These are phyloP conservation scores for Rhododendron williamsianum DNA, from an alignment of 148 eudicot species.

Conservation along the genomic window DNA sequence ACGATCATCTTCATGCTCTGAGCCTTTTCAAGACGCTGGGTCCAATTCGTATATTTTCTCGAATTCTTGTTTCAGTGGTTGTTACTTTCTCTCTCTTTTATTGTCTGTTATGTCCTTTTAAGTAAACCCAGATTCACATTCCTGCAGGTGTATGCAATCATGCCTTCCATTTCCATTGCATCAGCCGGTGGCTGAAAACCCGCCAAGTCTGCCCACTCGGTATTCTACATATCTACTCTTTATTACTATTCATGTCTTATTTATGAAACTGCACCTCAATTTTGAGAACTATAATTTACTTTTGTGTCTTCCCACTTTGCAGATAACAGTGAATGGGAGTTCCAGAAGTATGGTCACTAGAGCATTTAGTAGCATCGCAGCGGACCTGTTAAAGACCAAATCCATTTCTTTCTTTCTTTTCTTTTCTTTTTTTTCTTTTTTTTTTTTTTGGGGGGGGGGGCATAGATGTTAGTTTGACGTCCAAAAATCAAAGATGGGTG, in stretches of 20 bases:
- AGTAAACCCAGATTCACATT: background rate
- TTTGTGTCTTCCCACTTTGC: constrained; percentile 4
- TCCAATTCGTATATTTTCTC: background rate
- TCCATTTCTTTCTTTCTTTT: background rate
- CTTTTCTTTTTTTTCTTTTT: background rate
- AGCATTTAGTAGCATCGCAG: background rate
- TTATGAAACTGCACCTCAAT: background rate
- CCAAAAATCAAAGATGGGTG: background rate
- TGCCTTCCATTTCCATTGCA: constrained; percentile 42
- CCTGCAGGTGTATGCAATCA: constrained; percentile 30
- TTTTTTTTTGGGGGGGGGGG: no score
- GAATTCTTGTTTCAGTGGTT: background rate
- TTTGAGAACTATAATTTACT: no score
- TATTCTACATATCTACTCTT: background rate
- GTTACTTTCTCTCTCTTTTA: background rate
- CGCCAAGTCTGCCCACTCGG: constrained; percentile 78
- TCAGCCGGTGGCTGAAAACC: constrained; percentile 77
- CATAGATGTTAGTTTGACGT: background rate
- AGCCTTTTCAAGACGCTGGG: background rate
- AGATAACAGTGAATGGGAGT: constrained; percentile 83
- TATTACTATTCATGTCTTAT: background rate
- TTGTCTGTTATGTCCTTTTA: background rate
- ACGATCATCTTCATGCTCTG: background rate
- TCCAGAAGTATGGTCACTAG: constrained; percentile 74
- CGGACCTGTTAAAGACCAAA: background rate